Evolutionary conservation across 208 protist species (phyloP), one percentile per base, ranked within the genome.

Genomic region (Polymyxa betae): DNA sequence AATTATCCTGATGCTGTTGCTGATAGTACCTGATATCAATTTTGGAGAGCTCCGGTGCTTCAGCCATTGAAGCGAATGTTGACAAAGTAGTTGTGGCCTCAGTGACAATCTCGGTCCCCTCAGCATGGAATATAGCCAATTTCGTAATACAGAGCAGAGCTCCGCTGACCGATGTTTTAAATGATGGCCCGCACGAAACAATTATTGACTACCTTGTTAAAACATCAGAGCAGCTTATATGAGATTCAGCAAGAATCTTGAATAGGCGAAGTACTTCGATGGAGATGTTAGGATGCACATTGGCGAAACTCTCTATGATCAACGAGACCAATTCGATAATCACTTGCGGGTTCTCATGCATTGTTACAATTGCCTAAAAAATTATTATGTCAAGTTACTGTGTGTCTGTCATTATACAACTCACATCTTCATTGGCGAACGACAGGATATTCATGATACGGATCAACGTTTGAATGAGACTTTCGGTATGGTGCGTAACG

Each of bases 271-370:
- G 12, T 35, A n/a, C 72, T n/a, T 82, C 72, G 5, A 82, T n/a
- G n/a, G 72, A 5, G 72, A 82, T 35, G 72, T 35, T n/a, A n/a
- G 72, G 35, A 82, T 82, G 72, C 16, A 38, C 72, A 12, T 40
- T 35, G 72, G 72, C 72, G 72, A 38, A 82, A 20, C 12, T 5
- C 5, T 43, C n/a, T 43, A n/a, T 20, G 5, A 82, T 82, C n/a
- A 82, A n/a, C 72, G 72, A 35, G 72, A 82, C 72, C 16, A 82
- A n/a, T 35, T 82, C 72, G 12, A 82, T 43, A 5, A 82, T 35
- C 5, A 82, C 72, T n/a, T 82, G 72, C 5, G 72, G 72, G 72
- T 82, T 82, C n/a, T 82, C 72, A 43, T 82, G 72, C 72, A 82
- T 43, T n/a, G 72, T 82, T n/a, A 82, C 5, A n/a, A 82, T 38